Conservation (phyloP, 2,329 filamentous ascomycete genomes). For the Pezicula neosporulosa region DNA sequence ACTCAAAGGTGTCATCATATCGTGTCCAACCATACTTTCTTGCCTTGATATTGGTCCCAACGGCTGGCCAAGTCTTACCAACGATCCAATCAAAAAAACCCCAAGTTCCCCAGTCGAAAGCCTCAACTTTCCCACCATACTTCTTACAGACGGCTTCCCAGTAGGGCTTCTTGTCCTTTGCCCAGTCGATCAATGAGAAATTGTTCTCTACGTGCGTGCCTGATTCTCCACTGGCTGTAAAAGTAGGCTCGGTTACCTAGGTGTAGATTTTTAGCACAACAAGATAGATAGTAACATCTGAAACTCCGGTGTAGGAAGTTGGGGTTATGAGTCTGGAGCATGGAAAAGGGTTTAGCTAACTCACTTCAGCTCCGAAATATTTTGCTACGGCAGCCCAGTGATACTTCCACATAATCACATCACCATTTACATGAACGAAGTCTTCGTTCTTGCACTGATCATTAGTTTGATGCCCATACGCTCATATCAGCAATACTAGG, state of each 20-base stretch:
- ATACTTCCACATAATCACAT: not conserved
- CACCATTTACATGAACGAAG: not conserved
- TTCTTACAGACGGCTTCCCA: not conserved
- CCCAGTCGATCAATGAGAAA: not conserved
- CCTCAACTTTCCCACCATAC: not conserved
- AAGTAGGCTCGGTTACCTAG: not conserved
- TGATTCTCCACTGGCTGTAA: not conserved
- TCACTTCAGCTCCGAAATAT: not conserved
- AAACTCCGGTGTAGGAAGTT: not conserved
- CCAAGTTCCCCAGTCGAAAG: not conserved
- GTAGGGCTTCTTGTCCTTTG: not conserved
- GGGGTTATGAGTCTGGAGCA: too few relatives aligned
- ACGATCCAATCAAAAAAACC: not conserved
- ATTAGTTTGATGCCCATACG: not conserved
- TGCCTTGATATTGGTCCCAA: not conserved
- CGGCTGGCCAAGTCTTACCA: not conserved
- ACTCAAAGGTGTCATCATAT: not conserved
- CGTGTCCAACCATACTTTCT: not conserved
- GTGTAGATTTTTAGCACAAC: not conserved
- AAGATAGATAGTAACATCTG: not conserved
- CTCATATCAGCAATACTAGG: not conserved
- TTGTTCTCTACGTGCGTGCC: not conserved
- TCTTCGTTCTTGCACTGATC: not conserved
- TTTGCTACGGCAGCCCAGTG: not conserved
- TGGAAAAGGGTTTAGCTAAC: not conserved